These are phyloP conservation scores for Malus orientalis DNA, from an alignment of 306 rosid genomes.

Conservation along the genomic window DNA sequence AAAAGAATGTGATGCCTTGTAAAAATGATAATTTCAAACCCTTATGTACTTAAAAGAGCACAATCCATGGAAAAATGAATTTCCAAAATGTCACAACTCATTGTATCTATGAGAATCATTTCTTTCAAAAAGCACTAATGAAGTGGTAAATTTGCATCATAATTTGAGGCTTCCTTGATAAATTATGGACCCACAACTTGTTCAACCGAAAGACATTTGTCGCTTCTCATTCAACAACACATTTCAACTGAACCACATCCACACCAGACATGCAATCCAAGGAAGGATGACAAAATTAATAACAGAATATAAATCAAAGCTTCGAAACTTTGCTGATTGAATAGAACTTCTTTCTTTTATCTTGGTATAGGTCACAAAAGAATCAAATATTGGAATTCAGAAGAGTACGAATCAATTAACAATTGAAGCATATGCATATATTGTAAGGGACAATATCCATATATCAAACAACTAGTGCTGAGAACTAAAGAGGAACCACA, in stretches of 20 bases:
- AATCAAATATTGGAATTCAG: no score
- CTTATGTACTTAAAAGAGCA: not conserved
- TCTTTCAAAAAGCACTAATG: not conserved
- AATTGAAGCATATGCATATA: no score
- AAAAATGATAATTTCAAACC: not conserved
- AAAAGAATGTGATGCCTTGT: slow-evolving; percentile 10
- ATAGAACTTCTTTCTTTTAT: no score
- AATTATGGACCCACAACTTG: not conserved
- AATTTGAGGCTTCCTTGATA: not conserved
- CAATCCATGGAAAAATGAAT: not conserved
- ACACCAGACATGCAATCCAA: no score
- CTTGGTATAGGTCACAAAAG: no score
- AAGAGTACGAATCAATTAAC: no score
- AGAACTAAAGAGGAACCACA: slow-evolving; percentile 1
- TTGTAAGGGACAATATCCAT: no score
- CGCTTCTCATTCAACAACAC: not conserved
- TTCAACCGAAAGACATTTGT: not conserved
- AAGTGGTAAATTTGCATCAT: not conserved
- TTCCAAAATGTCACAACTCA: not conserved
- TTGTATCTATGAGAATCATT: not conserved
- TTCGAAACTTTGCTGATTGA: no score
- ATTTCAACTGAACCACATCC: no score
- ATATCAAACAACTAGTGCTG: not conserved
- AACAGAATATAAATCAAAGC: no score
- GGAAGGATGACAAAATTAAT: no score